A percentile compares a stretch with the other conserved stretches of the same genome.
phyloP scores from a whole-genome alignment of 1,284 basidiomycete species.

The Trichosporon asahii region DNA sequence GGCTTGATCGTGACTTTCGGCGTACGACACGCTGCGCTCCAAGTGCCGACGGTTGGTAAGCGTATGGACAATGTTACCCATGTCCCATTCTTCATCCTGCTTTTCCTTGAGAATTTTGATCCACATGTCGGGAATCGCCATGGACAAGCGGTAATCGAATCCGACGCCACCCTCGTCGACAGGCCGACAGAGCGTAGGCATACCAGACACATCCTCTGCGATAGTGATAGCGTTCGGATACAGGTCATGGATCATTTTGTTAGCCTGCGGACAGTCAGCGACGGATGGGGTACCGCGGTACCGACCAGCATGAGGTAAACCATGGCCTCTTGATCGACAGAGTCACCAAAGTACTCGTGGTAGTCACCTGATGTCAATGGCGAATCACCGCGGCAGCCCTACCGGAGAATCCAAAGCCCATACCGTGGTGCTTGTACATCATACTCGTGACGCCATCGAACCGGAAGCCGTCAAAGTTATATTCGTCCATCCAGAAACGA shows the following conservation, averaged over 20 bases:
- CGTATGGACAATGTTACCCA: constrained; percentile 82
- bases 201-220: constrained; percentile 93
- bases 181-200: constrained; percentile 87
- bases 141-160: constrained; percentile 95
- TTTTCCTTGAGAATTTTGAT: constrained; percentile 97
- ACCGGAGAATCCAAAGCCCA: constrained; percentile 91
- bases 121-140: constrained; percentile 99
- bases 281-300: constrained; percentile 24
- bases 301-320: constrained; percentile 94
- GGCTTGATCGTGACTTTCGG: constrained; percentile 96
- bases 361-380: constrained; percentile 63
- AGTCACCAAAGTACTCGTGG: constrained; percentile 91
- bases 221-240: constrained; percentile 83
- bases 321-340: constrained; percentile 82
- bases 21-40: constrained; percentile 91
- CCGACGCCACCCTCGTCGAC: constrained; percentile 82
- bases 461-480: constrained; percentile 92
- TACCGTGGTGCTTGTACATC: constrained; percentile 98
- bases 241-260: constrained; percentile 77
- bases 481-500: constrained; percentile 92
- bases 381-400: constrained; percentile 11
- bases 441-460: constrained; percentile 99
- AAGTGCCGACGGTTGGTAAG: constrained; percentile 82
- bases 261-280: constrained; percentile 62
- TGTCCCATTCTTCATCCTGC: constrained; percentile 81